These are phyloP conservation scores for Candida frijolesensis DNA, from an alignment of 1,139 yeast species.

Conservation along the genomic window DNA sequence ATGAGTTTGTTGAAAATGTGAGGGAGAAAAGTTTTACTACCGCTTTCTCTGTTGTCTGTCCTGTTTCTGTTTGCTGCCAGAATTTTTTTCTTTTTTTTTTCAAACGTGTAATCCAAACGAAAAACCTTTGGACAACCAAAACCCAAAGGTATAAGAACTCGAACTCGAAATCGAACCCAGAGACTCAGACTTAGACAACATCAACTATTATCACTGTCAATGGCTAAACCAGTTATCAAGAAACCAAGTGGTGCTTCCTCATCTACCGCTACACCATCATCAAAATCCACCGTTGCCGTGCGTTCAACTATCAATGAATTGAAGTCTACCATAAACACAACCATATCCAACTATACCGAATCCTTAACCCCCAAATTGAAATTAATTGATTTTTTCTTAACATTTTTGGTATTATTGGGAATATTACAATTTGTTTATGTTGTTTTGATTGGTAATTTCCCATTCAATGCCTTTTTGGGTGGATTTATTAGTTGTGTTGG, in stretches of 20 bases:
- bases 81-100: neutral
- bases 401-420: conserved; percentile 74
- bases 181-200: neutral
- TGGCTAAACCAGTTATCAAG: conserved; percentile 9
- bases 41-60: neutral
- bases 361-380: conserved; percentile 52
- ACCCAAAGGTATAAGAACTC: neutral
- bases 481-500: conserved; percentile 94
- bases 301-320: conserved; percentile 38
- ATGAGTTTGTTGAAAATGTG: neutral
- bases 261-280: neutral
- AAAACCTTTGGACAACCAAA: neutral
- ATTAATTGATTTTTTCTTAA: conserved; percentile 77
- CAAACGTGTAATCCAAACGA: neutral
- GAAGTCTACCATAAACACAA: conserved; percentile 46
- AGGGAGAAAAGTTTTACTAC: neutral
- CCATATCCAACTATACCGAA: conserved; percentile 48
- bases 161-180: too few relatives aligned
- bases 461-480: conserved; percentile 94
- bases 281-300: neutral
- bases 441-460: conserved; percentile 80
- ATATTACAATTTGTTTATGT: conserved; percentile 78
- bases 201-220: neutral
- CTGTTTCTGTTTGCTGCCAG: conserved; percentile 4
- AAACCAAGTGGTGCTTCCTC: neutral